These are phyloP conservation scores for Xenoacremonium recifei DNA, from an alignment of 2,329 filamentous ascomycete genomes.

Conservation along the genomic window DNA sequence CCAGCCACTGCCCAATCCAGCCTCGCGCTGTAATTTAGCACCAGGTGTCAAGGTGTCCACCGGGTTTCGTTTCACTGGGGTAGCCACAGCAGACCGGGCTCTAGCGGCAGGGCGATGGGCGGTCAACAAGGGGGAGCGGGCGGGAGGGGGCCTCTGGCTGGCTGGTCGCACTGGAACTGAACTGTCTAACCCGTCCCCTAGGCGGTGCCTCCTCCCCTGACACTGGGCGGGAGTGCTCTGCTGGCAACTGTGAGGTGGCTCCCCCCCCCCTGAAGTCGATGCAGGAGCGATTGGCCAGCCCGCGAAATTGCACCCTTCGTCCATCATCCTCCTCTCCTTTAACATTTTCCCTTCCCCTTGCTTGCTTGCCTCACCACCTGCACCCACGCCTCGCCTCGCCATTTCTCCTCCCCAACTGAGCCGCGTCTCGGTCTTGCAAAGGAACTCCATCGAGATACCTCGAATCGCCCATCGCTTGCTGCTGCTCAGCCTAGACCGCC, in stretches of 20 bases:
- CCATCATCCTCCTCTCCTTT: conserved; percentile 29
- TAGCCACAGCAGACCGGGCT: background rate
- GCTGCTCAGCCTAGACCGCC: conserved; percentile 15
- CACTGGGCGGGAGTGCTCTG: too few species aligned
- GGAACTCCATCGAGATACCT: conserved; percentile 18
- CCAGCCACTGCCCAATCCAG: conserved; percentile 5
- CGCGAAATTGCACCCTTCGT: conserved; percentile 30
- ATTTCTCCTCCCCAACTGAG: conserved; percentile 19
- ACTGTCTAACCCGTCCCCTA: too few species aligned
- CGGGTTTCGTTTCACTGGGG: conserved; percentile 4
- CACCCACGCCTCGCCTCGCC: conserved; percentile 20
- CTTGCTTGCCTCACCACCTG: conserved; percentile 27
- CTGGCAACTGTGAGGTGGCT: conserved; percentile 8
- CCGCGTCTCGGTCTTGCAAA: conserved; percentile 19
- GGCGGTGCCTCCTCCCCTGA: too few species aligned
- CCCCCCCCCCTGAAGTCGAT: conserved; percentile 24
- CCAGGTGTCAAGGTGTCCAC: conserved; percentile 8
- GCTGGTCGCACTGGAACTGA: too few species aligned
- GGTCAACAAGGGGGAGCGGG: too few species aligned
- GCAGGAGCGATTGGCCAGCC: conserved; percentile 31
- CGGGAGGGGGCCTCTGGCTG: too few species aligned
- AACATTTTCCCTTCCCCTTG: conserved; percentile 33
- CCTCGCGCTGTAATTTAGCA: conserved; percentile 16
- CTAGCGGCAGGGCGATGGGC: background rate
- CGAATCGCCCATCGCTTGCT: conserved; percentile 15